Conservation (phyloP, 257 asterid genomes). For the Salvia hispanica region DNA sequence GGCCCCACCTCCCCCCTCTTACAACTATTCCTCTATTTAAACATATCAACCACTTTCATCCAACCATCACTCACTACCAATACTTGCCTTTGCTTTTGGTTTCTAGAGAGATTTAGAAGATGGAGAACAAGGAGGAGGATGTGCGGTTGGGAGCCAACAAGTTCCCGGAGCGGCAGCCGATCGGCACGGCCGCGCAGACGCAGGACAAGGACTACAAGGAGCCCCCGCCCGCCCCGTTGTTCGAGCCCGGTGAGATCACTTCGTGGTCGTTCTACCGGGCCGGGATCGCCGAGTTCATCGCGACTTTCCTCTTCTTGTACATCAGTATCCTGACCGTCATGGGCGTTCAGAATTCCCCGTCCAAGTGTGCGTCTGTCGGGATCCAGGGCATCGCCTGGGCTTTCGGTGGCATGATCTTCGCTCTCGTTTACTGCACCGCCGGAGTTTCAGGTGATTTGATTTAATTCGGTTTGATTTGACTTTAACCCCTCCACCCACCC, state of each 20-base stretch:
- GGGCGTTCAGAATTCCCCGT: constrained; percentile 48
- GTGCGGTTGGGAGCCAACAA: constrained; percentile 62
- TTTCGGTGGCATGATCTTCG: constrained; percentile 73
- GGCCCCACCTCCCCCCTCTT: constrained; percentile 31
- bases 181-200: constrained; percentile 66
- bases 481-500: not conserved
- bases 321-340: constrained; percentile 55
- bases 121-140: constrained; percentile 70
- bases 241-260: constrained; percentile 59
- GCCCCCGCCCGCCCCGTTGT: constrained; percentile 67
- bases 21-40: constrained; percentile 24
- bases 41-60: constrained; percentile 23
- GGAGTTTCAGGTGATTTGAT: constrained; percentile 54
- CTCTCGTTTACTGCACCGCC: constrained; percentile 73
- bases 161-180: constrained; percentile 58
- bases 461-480: too few relatives aligned
- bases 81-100: not conserved
- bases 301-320: constrained; percentile 60
- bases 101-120: constrained; percentile 3
- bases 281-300: constrained; percentile 63
- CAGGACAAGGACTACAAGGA: constrained; percentile 70
- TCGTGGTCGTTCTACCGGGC: constrained; percentile 71
- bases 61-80: constrained; percentile 25
- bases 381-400: constrained; percentile 80
- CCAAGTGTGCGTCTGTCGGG: constrained; percentile 60